These are phyloP conservation scores for Capsicum pubescens DNA, from an alignment of 257 asterid genomes.

Conservation along the genomic window DNA sequence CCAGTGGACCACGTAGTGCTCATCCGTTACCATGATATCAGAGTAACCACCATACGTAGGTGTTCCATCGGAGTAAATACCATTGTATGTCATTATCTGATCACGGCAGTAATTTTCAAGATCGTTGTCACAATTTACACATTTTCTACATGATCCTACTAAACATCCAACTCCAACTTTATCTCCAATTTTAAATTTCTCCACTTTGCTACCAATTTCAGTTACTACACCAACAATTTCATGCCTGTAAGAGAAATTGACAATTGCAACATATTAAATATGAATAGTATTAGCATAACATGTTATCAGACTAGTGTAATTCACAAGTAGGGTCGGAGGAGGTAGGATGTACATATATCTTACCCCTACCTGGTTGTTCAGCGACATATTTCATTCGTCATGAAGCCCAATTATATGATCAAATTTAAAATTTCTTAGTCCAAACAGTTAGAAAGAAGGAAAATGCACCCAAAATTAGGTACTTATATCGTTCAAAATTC, in stretches of 20 bases:
- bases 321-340: background rate
- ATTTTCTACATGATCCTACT: constrained; percentile 36
- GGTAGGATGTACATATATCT: too few species aligned
- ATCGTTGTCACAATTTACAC: constrained; percentile 28
- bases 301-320: background rate
- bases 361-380: background rate
- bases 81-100: constrained; percentile 25
- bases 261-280: background rate
- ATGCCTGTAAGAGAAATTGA: constrained; percentile 24
- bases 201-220: constrained; percentile 36
- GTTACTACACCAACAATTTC: constrained; percentile 38
- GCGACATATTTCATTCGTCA: background rate
- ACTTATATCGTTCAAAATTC: background rate
- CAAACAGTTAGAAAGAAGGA: background rate
- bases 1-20: constrained; percentile 35
- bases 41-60: constrained; percentile 39
- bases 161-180: constrained; percentile 41
- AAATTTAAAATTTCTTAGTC: background rate
- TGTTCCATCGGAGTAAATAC: constrained; percentile 25
- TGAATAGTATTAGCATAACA: background rate
- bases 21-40: constrained; percentile 36
- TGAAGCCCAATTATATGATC: background rate
- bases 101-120: constrained; percentile 27
- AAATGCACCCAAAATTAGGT: background rate
- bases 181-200: constrained; percentile 34